Evolutionary conservation across 164 flowering plant genomes (phyloP).

Genomic region (Chimonanthus praecox): DNA sequence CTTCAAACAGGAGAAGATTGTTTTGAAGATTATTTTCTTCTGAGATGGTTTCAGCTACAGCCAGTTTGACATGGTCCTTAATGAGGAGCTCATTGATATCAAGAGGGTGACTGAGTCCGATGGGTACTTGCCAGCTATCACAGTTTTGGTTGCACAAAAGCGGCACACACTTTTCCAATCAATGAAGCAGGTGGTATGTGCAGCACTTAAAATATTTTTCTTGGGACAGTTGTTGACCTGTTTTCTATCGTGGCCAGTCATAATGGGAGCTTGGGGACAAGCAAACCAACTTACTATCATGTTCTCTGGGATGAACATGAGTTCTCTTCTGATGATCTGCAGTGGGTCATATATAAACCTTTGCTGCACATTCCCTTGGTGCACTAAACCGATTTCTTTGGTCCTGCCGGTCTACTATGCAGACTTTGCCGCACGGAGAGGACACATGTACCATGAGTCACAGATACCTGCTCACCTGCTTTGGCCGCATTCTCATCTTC

Average conservation of each 20-base stretch:
- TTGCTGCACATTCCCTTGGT: constrained; percentile 79
- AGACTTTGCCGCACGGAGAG: constrained; percentile 69
- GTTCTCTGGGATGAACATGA: constrained; percentile 63
- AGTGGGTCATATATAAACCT: constrained; percentile 56
- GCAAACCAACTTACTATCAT: constrained; percentile 78
- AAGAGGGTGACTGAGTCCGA: constrained; percentile 24
- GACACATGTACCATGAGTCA: constrained; percentile 54
- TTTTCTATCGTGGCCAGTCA: constrained; percentile 75
- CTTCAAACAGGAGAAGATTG: constrained; percentile 46
- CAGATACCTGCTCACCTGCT: constrained; percentile 18
- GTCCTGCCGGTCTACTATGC: constrained; percentile 86
- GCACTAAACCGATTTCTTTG: constrained; percentile 75
- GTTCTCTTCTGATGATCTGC: constrained; percentile 55
- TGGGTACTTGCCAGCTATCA: constrained; percentile 47
- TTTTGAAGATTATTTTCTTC: constrained; percentile 60
- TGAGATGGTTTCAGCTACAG: constrained; percentile 86
- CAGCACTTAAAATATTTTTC: constrained; percentile 41
- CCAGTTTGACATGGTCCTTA: constrained; percentile 81
- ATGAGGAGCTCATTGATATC: constrained; percentile 36
- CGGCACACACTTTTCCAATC: constrained; percentile 56
- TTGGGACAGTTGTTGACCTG: constrained; percentile 81
- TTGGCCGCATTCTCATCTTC: constrained; percentile 22
- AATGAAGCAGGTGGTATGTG: constrained; percentile 23
- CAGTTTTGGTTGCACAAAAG: constrained; percentile 69
- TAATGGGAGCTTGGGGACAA: constrained; percentile 64